phyloP scores from a whole-genome alignment of 73 alveolate species.

The Paramecium primaurelia region DNA sequence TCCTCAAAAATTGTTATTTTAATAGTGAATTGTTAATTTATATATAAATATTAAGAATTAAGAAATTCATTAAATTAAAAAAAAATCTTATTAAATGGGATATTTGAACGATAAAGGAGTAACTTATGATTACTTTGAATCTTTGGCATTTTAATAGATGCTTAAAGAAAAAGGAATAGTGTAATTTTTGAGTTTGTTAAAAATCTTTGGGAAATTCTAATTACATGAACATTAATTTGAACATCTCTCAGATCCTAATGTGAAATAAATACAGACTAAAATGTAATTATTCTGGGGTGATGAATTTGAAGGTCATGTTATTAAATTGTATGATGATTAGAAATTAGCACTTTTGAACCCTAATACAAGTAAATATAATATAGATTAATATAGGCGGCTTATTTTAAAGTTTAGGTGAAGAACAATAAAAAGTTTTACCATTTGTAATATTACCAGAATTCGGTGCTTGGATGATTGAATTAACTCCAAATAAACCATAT shows the following conservation, averaged over 20 bases:
- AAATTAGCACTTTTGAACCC: constrained; percentile 48
- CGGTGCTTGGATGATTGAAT: constrained; percentile 88
- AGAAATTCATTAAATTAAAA: background rate
- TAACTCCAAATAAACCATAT: constrained; percentile 79
- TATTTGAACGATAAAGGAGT: constrained; percentile 42
- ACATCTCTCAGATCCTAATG: background rate
- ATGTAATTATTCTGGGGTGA: constrained; percentile 82
- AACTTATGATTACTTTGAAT: constrained; percentile 53
- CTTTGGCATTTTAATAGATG: constrained; percentile 48
- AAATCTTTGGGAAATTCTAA: constrained; percentile 21
- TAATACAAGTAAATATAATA: background rate
- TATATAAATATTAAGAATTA: background rate
- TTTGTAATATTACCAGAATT: constrained; percentile 69
- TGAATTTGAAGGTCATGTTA: constrained; percentile 73
- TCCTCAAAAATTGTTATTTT: background rate
- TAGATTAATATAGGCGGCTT: background rate
- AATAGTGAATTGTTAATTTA: background rate
- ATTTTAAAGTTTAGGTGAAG: constrained; percentile 45
- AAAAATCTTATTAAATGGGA: constrained; percentile 18
- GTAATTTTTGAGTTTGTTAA: constrained; percentile 67
- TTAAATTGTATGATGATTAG: constrained; percentile 39
- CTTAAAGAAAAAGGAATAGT: constrained; percentile 69
- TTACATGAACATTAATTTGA: constrained; percentile 7
- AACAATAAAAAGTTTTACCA: background rate
- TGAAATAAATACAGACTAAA: constrained; percentile 50